Conservation (phyloP, 2,329 filamentous ascomycete species). For the Cordyceps militaris region DNA sequence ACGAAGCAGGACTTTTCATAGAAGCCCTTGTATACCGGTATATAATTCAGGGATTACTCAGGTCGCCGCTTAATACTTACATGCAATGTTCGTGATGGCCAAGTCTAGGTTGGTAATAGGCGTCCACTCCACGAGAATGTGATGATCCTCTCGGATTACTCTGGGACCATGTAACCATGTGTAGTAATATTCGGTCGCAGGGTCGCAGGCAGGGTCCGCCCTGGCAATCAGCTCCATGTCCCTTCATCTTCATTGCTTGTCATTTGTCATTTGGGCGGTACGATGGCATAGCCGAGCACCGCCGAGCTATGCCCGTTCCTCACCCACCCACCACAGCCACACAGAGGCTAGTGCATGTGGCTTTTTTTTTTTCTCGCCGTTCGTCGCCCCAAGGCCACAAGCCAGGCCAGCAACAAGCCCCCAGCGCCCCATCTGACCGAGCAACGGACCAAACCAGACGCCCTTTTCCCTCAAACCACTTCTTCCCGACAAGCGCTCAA, state of each 20-base stretch:
- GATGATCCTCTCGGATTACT: neutral
- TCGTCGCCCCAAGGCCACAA: neutral
- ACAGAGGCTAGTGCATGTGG: constrained; percentile 4
- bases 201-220: neutral
- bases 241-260: too few relatives aligned
- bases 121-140: neutral
- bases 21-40: too few relatives aligned
- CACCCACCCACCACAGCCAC: neutral
- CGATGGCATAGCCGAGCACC: constrained; percentile 6
- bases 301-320: constrained; percentile 8
- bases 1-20: too few relatives aligned
- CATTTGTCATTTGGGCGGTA: neutral
- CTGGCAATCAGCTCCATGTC: neutral
- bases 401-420: neutral
- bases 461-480: constrained; percentile 12
- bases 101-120: neutral
- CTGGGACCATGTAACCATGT: neutral
- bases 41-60: too few relatives aligned
- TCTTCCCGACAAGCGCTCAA: neutral
- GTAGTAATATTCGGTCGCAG: neutral
- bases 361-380: constrained; percentile 4
- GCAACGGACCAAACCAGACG: neutral
- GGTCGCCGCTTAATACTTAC: neutral
- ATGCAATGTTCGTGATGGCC: neutral
- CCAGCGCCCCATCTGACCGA: constrained; percentile 4